Evolutionary conservation across 2,329 filamentous ascomycete species (phyloP).

Genomic region (Xylaria sp.): DNA sequence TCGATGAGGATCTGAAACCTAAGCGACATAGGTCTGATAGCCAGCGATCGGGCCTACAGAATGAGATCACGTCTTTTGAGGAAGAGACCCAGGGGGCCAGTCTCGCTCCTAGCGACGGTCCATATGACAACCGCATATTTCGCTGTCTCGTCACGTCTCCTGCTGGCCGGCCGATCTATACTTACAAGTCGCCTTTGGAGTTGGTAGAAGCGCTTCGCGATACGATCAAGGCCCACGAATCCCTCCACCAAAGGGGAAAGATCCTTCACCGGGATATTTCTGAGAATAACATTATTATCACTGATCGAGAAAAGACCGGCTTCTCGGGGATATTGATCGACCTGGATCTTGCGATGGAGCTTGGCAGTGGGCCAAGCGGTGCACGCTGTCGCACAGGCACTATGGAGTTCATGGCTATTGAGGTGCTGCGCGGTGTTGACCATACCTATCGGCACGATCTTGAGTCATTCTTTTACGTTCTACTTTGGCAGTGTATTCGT

Average conservation of each 20-base stretch:
- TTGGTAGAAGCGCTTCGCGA: conserved; percentile 23
- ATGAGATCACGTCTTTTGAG: conserved; percentile 6
- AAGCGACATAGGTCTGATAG: background rate
- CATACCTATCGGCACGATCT: conserved; percentile 28
- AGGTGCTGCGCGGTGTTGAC: conserved; percentile 17
- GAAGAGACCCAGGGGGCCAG: conserved; percentile 15
- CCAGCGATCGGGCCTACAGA: conserved; percentile 9
- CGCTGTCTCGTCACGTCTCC: conserved; percentile 24
- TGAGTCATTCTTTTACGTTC: conserved; percentile 27
- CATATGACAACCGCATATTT: conserved; percentile 22
- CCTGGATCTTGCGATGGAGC: conserved; percentile 23
- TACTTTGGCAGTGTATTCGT: conserved; percentile 17
- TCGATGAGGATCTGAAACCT: background rate
- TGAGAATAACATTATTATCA: conserved; percentile 22
- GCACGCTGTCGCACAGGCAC: conserved; percentile 18
- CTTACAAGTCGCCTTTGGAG: conserved; percentile 15
- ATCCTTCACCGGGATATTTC: conserved; percentile 28
- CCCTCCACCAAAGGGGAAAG: conserved; percentile 19
- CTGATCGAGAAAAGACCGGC: background rate
- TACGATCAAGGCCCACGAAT: conserved; percentile 24
- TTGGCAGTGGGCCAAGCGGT: conserved; percentile 6
- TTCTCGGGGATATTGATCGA: conserved; percentile 24
- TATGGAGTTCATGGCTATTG: conserved; percentile 26
- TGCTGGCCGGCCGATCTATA: conserved; percentile 22
- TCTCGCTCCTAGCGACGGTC: background rate